Base-by-base conservation (phyloP, 305 asterid species). In the Andrographis paniculata region DNA sequence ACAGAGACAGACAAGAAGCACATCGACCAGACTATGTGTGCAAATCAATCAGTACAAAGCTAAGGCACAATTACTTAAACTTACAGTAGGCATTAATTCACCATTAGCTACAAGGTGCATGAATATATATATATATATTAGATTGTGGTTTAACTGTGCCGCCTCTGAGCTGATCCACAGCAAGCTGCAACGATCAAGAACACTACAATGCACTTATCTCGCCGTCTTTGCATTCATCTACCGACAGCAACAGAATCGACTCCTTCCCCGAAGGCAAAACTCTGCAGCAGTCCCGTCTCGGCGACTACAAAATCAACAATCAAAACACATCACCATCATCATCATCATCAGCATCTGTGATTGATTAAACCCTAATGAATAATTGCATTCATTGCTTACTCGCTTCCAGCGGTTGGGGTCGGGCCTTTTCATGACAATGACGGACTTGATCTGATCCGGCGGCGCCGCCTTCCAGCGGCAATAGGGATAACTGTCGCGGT, bases 281-380 rank as follows among this genome's bases (percentile, higher is more conserved):
- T 70, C 93, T 76, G 65, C 99, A 79, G 50, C 96, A 86, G 51
- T 91, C 96, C 68, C 94, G 80, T 66, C 92, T 70, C 48, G 94
- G 95, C 16, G 96, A 82, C 99, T 91, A 89, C 70, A 74, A 43
- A 33, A 33, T n/a, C n/a, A n/a, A n/a, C n/a, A n/a, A n/a, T n/a
- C n/a, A n/a, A n/a, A n/a, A n/a, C n/a, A n/a, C n/a, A n/a, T n/a
- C n/a, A n/a, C n/a, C n/a, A 33, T 0, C n/a, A 1, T 7, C 8
- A 33, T 27, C 10, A 27, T 27, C 6, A 5, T 27, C 6, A 27
- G 9, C 33, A n/a, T n/a, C n/a, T n/a, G n/a, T n/a, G 0, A 27
- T 27, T 27, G 9, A 27, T 27, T 6, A 6, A 27, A 27, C 10
- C 10, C 6, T 5, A 5, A 27, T 27, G 33, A 6, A 12, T 0